Evolutionary conservation across 192 early-diverging fungal genomes (phyloP), one percentile per base, ranked within the genome.

Genomic region (Diversispora epigaea): DNA sequence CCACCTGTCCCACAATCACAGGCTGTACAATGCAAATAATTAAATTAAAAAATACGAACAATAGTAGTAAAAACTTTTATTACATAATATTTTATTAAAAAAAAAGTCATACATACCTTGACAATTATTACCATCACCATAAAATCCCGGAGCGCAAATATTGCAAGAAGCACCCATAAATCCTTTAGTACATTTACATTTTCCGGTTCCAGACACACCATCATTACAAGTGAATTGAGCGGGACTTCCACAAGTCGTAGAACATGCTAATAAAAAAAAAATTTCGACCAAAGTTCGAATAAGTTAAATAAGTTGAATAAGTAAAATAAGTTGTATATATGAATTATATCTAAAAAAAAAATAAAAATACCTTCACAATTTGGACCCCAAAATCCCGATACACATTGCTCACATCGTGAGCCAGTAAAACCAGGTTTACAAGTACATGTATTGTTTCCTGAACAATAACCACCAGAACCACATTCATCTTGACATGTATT

Each of bases 381-480:
- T 41, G 73, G 47, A 8, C 73, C 73, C 10, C 10, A 75, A 46
- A 75, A 65, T 19, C 62, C 73, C 19, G 73, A 25, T 21, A 19
- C 0, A 54, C 73, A 75, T 43, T 65, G 58, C 3, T 75, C 61
- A 44, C 73, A 75, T 54, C 22, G 22, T 43, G 19, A 8, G 9
- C 61, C 73, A 40, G 73, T 65, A 21, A 75, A 75, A 21, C 73
- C 62, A 43, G 25, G 0, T 3, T 62, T 54, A 54, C 73, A 75
- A 54, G 4, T 41, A 64, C 73, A 75, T 39, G 3, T 39, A 54
- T 64, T 64, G 6, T 75, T 43, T 39, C 3, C 12, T 14, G 46
- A 54, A 43, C 73, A 75, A 65, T 52, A 44, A 9, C 73, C 73
- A 64, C 61, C 61, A 39, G 73, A 75, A 11, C 25, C 22, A 54